These are phyloP conservation scores for Suhomyces ambrosiae DNA, from an alignment of 1,139 yeast species.

Conservation along the genomic window DNA sequence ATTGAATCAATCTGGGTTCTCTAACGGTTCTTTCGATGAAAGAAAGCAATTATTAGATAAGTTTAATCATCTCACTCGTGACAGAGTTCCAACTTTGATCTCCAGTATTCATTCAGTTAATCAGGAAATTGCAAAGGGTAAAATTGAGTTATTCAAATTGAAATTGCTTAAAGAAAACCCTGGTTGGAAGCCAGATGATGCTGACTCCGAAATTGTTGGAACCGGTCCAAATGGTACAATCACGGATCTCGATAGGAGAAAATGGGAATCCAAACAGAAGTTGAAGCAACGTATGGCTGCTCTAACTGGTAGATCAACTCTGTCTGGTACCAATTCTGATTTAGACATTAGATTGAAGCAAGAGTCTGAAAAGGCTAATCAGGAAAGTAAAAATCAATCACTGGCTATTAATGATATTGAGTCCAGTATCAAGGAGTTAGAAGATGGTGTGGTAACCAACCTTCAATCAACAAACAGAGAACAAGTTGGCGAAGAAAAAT, in stretches of 20 bases:
- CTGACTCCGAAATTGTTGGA: constrained; percentile 62
- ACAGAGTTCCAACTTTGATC: constrained; percentile 69
- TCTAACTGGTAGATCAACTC: constrained; percentile 69
- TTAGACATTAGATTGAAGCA: constrained; percentile 58
- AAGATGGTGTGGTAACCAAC: constrained; percentile 56
- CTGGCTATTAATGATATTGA: constrained; percentile 72
- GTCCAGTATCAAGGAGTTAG: constrained; percentile 69
- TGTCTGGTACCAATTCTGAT: constrained; percentile 46
- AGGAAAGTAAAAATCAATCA: constrained; percentile 58
- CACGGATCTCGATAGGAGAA: constrained; percentile 78
- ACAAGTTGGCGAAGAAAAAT: constrained; percentile 64
- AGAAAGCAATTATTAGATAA: constrained; percentile 50
- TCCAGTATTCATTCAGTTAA: constrained; percentile 63
- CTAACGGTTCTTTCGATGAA: constrained; percentile 37
- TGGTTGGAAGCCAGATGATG: constrained; percentile 46
- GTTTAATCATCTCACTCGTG: constrained; percentile 58
- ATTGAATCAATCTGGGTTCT: constrained; percentile 32
- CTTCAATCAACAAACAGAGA: constrained; percentile 47
- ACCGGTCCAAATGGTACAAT: constrained; percentile 85
- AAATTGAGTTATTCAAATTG: constrained; percentile 61
- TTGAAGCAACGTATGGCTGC: constrained; percentile 89
- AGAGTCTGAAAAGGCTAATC: constrained; percentile 55
- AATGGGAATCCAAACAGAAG: constrained; percentile 75
- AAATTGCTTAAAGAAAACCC: constrained; percentile 66
- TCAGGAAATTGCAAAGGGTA: constrained; percentile 66